phyloP scores from a whole-genome alignment of 1,284 basidiomycete genomes.

The Cutaneotrichosporon cyanovorans region DNA sequence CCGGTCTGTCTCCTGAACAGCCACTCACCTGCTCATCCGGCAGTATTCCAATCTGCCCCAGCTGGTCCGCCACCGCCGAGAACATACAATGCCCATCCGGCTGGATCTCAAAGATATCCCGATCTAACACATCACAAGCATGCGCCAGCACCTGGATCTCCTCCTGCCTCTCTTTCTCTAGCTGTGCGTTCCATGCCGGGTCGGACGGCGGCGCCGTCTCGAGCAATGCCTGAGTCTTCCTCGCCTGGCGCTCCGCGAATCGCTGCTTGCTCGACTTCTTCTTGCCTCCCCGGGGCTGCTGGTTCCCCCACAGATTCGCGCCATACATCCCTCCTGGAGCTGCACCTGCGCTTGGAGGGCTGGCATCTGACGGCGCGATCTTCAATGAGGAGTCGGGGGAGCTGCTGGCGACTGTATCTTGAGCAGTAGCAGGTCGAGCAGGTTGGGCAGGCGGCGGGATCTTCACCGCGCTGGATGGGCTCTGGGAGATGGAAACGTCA shows the following conservation, averaged over 20 bases:
- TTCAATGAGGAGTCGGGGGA: too few relatives aligned
- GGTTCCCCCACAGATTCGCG: not conserved
- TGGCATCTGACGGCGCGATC: too few relatives aligned
- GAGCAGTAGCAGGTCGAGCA: too few relatives aligned
- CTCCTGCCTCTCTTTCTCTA: constrained; percentile 61
- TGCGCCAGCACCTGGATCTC: constrained; percentile 64
- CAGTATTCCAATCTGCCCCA: constrained; percentile 40
- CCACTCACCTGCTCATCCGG: constrained; percentile 23
- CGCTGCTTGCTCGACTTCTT: constrained; percentile 61
- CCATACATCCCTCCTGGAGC: constrained; percentile 5
- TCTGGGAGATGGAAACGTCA: not conserved
- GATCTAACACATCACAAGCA: constrained; percentile 60
- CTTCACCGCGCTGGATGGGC: not conserved
- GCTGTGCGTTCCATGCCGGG: constrained; percentile 56
- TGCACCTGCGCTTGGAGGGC: too few relatives aligned
- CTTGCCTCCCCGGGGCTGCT: constrained; percentile 14
- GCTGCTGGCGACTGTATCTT: too few relatives aligned
- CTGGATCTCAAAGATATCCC: constrained; percentile 73
- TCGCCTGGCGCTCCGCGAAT: constrained; percentile 70
- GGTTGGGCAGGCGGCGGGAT: not conserved
- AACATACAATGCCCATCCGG: constrained; percentile 95
- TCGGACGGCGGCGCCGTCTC: constrained; percentile 56
- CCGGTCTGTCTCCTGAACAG: not conserved
- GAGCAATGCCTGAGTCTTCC: constrained; percentile 64
- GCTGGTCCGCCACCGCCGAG: constrained; percentile 80